Evolutionary conservation across 2,329 filamentous ascomycete species (phyloP).

Genomic region (Fusarium metavorans): DNA sequence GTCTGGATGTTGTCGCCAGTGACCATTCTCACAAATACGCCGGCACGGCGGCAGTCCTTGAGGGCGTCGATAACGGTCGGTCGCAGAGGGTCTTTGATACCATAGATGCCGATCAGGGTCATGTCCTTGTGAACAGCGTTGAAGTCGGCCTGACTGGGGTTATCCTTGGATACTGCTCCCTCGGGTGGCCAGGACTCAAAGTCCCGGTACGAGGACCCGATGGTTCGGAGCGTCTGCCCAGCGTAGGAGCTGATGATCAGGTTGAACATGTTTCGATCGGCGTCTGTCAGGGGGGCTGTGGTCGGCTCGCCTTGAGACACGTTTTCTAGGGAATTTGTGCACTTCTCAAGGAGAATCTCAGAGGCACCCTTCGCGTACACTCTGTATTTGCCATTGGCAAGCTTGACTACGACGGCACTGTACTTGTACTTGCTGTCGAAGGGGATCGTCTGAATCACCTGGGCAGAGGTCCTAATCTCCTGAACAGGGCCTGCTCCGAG

Average conservation of each 20-base stretch:
- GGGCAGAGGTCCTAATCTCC: conserved; percentile 59
- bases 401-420: conserved; percentile 66
- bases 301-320: conserved; percentile 69
- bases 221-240: conserved; percentile 77
- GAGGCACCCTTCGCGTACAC: conserved; percentile 68
- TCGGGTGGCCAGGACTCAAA: conserved; percentile 78
- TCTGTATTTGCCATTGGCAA: conserved; percentile 58
- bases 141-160: conserved; percentile 64
- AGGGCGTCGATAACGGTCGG: conserved; percentile 73
- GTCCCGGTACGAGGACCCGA: conserved; percentile 78
- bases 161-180: conserved; percentile 70
- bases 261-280: conserved; percentile 66
- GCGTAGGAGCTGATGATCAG: conserved; percentile 71
- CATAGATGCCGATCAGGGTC: conserved; percentile 64
- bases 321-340: conserved; percentile 58
- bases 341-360: conserved; percentile 64
- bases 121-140: conserved; percentile 61
- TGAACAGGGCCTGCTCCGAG: conserved; percentile 62
- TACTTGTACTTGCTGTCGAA: conserved; percentile 68
- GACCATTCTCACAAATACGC: conserved; percentile 75
- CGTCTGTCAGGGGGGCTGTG: conserved; percentile 56
- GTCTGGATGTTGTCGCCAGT: conserved; percentile 64
- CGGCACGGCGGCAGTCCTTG: conserved; percentile 71
- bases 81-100: conserved; percentile 76
- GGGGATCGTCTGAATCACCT: conserved; percentile 63